phyloP scores from a whole-genome alignment of 1,284 basidiomycete species.

The Puccinia triticina region DNA sequence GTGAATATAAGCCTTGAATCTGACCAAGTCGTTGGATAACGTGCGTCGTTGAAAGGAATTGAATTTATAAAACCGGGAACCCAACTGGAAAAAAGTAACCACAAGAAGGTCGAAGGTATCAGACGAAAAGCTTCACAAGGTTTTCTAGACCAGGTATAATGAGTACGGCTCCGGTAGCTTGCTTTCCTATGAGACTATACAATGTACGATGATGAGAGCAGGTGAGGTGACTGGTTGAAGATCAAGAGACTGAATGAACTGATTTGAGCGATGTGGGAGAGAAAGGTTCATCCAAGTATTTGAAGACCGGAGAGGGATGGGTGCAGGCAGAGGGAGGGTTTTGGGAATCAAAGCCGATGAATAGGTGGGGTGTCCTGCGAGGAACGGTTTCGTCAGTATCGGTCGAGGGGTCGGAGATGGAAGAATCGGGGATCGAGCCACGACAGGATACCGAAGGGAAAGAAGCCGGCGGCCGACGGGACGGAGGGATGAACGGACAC shows the following conservation, averaged over 20 bases:
- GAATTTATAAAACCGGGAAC: no score
- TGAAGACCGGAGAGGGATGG: background rate
- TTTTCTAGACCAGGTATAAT: no score
- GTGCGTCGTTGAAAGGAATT: no score
- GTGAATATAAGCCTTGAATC: no score
- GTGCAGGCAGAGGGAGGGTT: background rate
- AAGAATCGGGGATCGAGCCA: conserved; percentile 4
- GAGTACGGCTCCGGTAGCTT: no score
- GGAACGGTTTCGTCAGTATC: background rate
- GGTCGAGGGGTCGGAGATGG: background rate
- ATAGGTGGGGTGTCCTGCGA: background rate
- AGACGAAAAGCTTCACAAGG: no score
- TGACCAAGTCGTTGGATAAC: no score
- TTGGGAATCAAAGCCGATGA: background rate
- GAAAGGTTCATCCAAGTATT: background rate
- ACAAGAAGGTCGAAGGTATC: no score
- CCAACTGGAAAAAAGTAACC: no score
- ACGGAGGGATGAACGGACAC: background rate
- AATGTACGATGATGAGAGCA: no score
- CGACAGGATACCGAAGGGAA: conserved; percentile 18
- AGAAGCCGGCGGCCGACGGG: conserved; percentile 1
- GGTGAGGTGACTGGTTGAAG: background rate
- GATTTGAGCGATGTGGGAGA: background rate
- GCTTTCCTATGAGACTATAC: no score
- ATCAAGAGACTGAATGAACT: background rate